Percentiles rank a stretch among this genome's conserved stretches.
phyloP scores from a whole-genome alignment of 352 stramenopile species.

The Aphanomyces euteiches region DNA sequence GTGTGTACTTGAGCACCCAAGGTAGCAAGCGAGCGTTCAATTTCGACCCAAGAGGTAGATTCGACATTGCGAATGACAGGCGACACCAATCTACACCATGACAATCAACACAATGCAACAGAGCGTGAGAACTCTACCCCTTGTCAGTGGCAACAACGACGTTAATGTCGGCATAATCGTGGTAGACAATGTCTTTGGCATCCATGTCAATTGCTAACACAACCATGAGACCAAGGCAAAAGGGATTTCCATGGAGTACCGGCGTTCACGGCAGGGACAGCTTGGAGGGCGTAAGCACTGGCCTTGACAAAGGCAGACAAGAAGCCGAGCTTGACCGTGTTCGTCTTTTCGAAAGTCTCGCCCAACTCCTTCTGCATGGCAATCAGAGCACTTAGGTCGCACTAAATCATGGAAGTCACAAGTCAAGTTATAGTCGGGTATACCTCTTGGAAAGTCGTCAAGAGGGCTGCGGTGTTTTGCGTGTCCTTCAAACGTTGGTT shows the following conservation, averaged over 20 bases:
- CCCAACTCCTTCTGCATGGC: conserved; percentile 88
- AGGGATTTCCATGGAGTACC: conserved; percentile 45
- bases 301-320: conserved; percentile 99
- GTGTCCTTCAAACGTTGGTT: conserved; percentile 96
- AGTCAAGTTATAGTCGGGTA: background rate
- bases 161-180: conserved; percentile 98
- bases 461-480: conserved; percentile 97
- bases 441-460: conserved; percentile 98
- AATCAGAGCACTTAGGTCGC: conserved; percentile 96
- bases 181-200: conserved; percentile 98
- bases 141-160: conserved; percentile 94
- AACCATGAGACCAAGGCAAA: conserved; percentile 25
- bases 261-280: conserved; percentile 96
- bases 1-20: conserved; percentile 51
- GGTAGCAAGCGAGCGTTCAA: conserved; percentile 93
- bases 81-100: conserved; percentile 87
- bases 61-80: conserved; percentile 98
- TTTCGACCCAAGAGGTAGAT: conserved; percentile 93
- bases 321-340: conserved; percentile 98
- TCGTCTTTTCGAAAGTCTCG: conserved; percentile 93
- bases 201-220: conserved; percentile 93
- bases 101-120: background rate
- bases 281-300: conserved; percentile 86
- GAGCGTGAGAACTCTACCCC: conserved; percentile 47
- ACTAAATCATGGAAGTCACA: conserved; percentile 33